These are phyloP conservation scores for Septoria petroselini DNA, from an alignment of 2,329 filamentous ascomycete genomes.

Conservation along the genomic window DNA sequence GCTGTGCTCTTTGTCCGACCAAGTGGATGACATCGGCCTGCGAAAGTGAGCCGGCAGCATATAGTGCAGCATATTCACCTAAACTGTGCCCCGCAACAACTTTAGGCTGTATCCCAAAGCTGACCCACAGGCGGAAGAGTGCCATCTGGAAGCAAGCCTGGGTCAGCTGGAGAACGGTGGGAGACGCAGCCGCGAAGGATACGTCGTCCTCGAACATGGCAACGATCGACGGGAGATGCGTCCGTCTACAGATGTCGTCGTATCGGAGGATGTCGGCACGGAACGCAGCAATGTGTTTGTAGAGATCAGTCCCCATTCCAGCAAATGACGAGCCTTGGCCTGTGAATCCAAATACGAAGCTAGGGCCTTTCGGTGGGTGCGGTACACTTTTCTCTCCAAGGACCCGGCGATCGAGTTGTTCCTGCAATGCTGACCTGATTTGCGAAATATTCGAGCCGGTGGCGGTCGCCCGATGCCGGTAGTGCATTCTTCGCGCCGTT, in stretches of 20 bases:
- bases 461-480: slow-evolving; percentile 17
- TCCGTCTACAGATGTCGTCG: slow-evolving; percentile 28
- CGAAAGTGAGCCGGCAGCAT: slow-evolving; percentile 18
- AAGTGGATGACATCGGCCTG: slow-evolving; percentile 34
- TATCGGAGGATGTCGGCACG: not conserved
- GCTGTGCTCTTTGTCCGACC: slow-evolving; percentile 37
- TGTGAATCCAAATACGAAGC: slow-evolving; percentile 14
- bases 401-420: too few species aligned
- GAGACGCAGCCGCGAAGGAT: not conserved
- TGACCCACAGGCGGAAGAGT: slow-evolving; percentile 28
- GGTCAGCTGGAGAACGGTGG: slow-evolving; percentile 40
- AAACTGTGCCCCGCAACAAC: slow-evolving; percentile 28
- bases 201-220: not conserved
- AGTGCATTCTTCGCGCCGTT: slow-evolving; percentile 30
- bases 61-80: slow-evolving; percentile 18
- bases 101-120: not conserved
- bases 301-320: slow-evolving; percentile 26
- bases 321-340: slow-evolving; percentile 26
- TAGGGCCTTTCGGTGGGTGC: too few species aligned
- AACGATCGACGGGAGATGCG: not conserved
- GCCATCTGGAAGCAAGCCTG: slow-evolving; percentile 44
- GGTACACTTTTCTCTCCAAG: too few species aligned
- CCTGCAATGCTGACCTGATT: not conserved
- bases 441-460: not conserved
- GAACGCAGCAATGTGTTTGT: slow-evolving; percentile 15